Conservation (phyloP, 495 filamentous ascomycete species). For the Hypomontagnella submonticulosa region DNA sequence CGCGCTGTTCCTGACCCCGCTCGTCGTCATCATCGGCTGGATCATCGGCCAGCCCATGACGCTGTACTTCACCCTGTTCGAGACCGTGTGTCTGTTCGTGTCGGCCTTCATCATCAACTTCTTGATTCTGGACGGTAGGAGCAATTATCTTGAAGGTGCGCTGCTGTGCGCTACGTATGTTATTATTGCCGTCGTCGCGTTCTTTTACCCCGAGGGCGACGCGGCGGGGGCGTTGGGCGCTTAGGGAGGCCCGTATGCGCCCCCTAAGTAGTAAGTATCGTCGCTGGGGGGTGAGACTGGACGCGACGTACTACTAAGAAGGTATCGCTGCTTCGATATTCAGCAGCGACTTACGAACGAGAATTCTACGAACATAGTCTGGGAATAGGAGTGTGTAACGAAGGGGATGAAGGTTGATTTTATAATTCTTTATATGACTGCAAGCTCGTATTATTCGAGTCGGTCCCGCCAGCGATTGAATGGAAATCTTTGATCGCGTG, state of each 20-base stretch:
- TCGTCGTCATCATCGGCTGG: constrained; percentile 92
- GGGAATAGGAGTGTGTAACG: neutral
- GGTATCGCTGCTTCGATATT: too few relatives aligned
- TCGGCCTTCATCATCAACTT: constrained; percentile 92
- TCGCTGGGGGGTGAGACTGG: too few relatives aligned
- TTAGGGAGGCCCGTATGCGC: constrained; percentile 15
- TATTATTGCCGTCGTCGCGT: constrained; percentile 75
- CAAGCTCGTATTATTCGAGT: constrained; percentile 1
- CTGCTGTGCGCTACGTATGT: constrained; percentile 85
- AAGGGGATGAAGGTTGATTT: neutral
- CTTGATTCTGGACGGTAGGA: constrained; percentile 84
- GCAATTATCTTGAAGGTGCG: constrained; percentile 89
- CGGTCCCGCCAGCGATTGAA: constrained; percentile 12
- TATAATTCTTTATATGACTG: constrained; percentile 21
- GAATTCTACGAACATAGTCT: constrained; percentile 3
- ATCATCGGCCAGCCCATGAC: constrained; percentile 83
- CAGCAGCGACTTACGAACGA: neutral
- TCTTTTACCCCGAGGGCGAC: constrained; percentile 68
- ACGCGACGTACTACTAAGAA: too few relatives aligned
- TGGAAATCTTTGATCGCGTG: constrained; percentile 17
- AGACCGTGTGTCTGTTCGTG: constrained; percentile 87
- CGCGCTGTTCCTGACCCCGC: constrained; percentile 88
- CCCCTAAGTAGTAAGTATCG: neutral
- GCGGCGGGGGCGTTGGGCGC: constrained; percentile 58
- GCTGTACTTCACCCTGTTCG: constrained; percentile 91